phyloP scores from a whole-genome alignment of 345 rosid species.

The Salix dunnii region DNA sequence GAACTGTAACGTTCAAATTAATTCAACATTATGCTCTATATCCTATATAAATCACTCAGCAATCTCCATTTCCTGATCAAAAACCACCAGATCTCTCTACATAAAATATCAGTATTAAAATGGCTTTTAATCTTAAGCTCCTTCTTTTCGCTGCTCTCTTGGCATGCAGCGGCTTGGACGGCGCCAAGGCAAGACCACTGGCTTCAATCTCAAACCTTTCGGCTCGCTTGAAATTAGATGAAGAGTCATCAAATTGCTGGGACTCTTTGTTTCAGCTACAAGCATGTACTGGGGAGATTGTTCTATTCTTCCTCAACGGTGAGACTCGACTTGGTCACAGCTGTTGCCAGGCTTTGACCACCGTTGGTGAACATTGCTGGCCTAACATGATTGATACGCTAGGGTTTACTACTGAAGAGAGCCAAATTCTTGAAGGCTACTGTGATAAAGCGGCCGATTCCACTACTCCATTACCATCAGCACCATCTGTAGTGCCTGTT shows the following conservation, averaged over 20 bases:
- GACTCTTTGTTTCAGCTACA: constrained; percentile 67
- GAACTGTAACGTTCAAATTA: background rate
- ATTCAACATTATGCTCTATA: background rate
- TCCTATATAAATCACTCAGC: too few relatives aligned
- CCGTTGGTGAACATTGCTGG: constrained; percentile 54
- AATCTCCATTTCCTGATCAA: too few relatives aligned
- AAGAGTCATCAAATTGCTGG: constrained; percentile 59
- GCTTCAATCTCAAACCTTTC: constrained; percentile 14
- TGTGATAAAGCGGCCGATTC: constrained; percentile 22
- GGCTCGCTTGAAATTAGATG: constrained; percentile 39
- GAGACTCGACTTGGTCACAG: constrained; percentile 57
- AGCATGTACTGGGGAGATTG: constrained; percentile 69
- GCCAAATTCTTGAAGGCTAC: constrained; percentile 63
- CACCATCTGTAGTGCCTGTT: background rate
- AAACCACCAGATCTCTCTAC: background rate
- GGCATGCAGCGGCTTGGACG: background rate
- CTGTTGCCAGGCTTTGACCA: constrained; percentile 63
- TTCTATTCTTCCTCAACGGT: constrained; percentile 70
- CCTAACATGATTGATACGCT: constrained; percentile 52
- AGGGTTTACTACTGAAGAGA: constrained; percentile 65
- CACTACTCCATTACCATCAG: background rate
- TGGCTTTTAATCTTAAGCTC: background rate
- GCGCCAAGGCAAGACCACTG: background rate
- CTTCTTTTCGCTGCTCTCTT: constrained; percentile 1
- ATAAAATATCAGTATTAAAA: background rate